Evolutionary conservation across 768 basidiomycete genomes (phyloP), one percentile per base, ranked within the genome.

Genomic region (Auricularia heimuer): DNA sequence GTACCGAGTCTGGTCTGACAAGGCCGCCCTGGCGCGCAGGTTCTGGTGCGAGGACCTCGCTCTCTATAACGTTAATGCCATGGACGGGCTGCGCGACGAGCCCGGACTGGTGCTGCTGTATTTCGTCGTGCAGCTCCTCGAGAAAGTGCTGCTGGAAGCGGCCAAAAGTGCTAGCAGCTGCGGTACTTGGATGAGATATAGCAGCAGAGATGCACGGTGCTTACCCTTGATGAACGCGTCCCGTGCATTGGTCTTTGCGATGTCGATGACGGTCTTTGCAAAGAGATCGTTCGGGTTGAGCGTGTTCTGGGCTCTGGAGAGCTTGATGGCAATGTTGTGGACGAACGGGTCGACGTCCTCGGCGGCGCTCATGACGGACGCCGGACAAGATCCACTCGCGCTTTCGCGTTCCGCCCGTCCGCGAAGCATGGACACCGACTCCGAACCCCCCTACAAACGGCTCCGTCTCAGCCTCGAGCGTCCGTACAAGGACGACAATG

Each of bases 281-380:
- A 96, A 82, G 3, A 89, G 75, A 69, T 92, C 89, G 72, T 95
- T 96, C 0, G 90, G 90, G 70, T 91, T 91, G 66, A 93, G 73
- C 14, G 81, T 79, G 73, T 94, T 94, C 70, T 94, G 80, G 2
- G 85, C 84, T 39, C 93, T 77, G 1, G 92, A 94, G 8, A 96
- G 81, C 77, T 89, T 85, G 66, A 91, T 86, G 29, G 88, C 89
- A 36, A 90, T 72, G 62, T 85, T 80, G 73, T 92, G 88, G 54
- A 78, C 82, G 72, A 88, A 89, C 29, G 80, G 79, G 65, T 79
- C 77, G 18, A 34, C 51, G 11, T 65, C 60, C 11, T 47, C 63
- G 24, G 56, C 56, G 18, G 18, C 10, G 47, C 47, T 51, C 47
- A 51, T 51, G 39, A 14, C 39, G 39, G 39, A 29, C 39, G 12